Conservation (phyloP, 306 rosid genomes). For the Prunus davidiana region DNA sequence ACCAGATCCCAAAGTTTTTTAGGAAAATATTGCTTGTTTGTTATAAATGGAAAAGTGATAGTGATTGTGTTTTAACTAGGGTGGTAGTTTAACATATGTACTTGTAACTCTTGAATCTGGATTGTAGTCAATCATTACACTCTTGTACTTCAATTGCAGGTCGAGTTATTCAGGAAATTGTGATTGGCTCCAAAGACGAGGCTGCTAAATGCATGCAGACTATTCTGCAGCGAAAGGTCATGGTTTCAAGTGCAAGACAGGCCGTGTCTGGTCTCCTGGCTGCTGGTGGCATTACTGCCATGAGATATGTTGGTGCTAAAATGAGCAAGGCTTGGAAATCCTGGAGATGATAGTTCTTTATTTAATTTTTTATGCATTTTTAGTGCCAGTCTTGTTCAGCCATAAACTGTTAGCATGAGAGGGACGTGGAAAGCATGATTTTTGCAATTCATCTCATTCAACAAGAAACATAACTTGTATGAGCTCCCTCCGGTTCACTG, state of each 20-base stretch:
- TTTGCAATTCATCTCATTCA: not conserved
- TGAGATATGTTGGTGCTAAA: conserved; percentile 60
- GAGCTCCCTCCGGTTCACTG: not conserved
- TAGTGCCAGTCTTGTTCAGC: not conserved
- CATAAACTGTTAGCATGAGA: not conserved
- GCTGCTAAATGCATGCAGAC: conserved; percentile 71
- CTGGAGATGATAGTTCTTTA: conserved; percentile 34
- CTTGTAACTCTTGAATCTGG: not conserved
- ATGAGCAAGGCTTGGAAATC: conserved; percentile 83
- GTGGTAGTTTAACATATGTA: not conserved
- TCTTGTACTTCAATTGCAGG: conserved; percentile 43
- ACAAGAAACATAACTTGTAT: not conserved
- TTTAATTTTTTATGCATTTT: not conserved
- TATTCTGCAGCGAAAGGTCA: conserved; percentile 61
- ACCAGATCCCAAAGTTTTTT: not conserved
- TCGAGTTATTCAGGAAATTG: conserved; percentile 30
- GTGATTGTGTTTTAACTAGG: not conserved
- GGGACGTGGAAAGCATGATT: not conserved
- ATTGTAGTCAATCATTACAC: conserved; percentile 4
- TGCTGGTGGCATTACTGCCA: conserved; percentile 64
- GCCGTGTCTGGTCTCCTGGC: conserved; percentile 76
- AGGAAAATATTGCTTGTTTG: not conserved
- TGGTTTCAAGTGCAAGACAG: conserved; percentile 90
- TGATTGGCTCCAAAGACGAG: conserved; percentile 55
- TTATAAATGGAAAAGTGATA: not conserved